These are phyloP conservation scores for Phialophora verrucosa DNA, from an alignment of 2,329 filamentous ascomycete species.

Conservation along the genomic window DNA sequence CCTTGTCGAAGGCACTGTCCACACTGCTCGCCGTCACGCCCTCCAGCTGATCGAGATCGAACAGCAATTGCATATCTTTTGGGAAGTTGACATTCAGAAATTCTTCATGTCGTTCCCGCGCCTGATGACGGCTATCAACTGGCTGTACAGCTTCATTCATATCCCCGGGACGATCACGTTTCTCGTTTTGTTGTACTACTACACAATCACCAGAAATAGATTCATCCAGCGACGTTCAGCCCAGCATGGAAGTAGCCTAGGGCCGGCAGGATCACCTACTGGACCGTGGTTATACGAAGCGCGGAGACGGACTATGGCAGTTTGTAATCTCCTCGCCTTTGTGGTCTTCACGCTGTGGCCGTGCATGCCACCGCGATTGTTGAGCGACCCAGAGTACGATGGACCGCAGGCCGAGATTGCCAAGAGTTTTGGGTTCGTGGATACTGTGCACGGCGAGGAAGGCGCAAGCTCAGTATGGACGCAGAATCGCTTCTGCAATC, in stretches of 20 bases:
- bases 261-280: constrained; percentile 49
- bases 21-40: constrained; percentile 71
- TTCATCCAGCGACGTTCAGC: constrained; percentile 49
- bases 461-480: constrained; percentile 74
- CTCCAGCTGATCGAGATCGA: constrained; percentile 72
- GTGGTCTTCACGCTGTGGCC: constrained; percentile 65
- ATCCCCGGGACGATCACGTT: constrained; percentile 78
- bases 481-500: constrained; percentile 74
- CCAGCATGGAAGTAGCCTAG: constrained; percentile 43
- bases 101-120: constrained; percentile 61
- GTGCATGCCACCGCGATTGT: constrained; percentile 65
- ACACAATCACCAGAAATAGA: constrained; percentile 68
- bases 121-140: constrained; percentile 72
- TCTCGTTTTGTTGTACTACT: constrained; percentile 69
- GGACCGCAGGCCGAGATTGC: constrained; percentile 64
- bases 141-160: constrained; percentile 77
- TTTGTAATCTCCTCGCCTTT: constrained; percentile 65
- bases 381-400: constrained; percentile 60
- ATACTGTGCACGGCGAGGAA: constrained; percentile 62
- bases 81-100: constrained; percentile 67
- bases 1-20: constrained; percentile 69
- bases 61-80: constrained; percentile 67
- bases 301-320: constrained; percentile 61
- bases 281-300: constrained; percentile 62
- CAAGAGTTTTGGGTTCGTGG: constrained; percentile 64